A percentile compares a stretch with the other conserved stretches of the same genome.
These are phyloP conservation scores for Candida methanosorbosa DNA, from an alignment of 805 yeast species.

Conservation along the genomic window DNA sequence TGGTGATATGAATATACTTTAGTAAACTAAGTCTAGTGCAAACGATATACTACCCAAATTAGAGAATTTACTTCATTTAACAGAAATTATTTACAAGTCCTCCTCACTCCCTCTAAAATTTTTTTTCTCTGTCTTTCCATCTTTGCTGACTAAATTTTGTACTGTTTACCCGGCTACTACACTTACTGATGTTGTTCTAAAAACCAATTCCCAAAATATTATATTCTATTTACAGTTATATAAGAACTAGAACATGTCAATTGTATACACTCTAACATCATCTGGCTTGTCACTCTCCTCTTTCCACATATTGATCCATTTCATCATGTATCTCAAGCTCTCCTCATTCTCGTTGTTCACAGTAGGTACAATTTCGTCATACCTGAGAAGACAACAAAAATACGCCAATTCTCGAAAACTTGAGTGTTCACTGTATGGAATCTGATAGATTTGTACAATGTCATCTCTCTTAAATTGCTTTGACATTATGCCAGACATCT, in stretches of 20 bases:
- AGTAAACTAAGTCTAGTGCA: too few species aligned
- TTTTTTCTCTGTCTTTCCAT: too few species aligned
- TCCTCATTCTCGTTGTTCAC: slow-evolving; percentile 37
- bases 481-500: slow-evolving; percentile 11
- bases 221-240: too few species aligned
- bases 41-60: too few species aligned
- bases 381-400: slow-evolving; percentile 47
- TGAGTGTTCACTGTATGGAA: slow-evolving; percentile 91
- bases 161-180: too few species aligned
- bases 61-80: too few species aligned
- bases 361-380: slow-evolving; percentile 63
- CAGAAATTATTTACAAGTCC: too few species aligned
- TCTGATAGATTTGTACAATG: slow-evolving; percentile 40
- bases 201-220: too few species aligned
- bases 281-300: not conserved
- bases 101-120: too few species aligned
- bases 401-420: slow-evolving; percentile 72
- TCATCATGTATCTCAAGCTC: not conserved
- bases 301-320: slow-evolving; percentile 28
- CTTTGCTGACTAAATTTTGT: too few species aligned
- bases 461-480: slow-evolving; percentile 23
- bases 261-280: not conserved
- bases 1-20: too few species aligned
- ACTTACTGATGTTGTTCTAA: too few species aligned
- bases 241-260: not conserved